Percentiles rank a stretch among this genome's conserved stretches.
Conservation (phyloP, 2,329 filamentous ascomycete genomes). For the Capronia americana region DNA sequence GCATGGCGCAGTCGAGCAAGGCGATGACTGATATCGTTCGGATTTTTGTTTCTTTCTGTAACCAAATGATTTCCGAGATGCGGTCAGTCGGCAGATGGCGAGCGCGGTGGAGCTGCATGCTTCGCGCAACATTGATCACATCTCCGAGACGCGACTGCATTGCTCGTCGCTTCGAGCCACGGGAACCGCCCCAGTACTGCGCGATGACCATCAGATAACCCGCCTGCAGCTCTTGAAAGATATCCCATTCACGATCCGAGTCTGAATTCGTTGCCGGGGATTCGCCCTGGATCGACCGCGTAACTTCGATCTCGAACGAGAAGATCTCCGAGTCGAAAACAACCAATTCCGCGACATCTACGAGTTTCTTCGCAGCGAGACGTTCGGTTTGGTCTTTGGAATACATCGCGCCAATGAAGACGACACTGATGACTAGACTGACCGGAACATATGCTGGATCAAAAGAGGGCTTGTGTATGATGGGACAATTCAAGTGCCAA, state of each 20-base stretch:
- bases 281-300: conserved; percentile 43
- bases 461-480: conserved; percentile 53
- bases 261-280: conserved; percentile 15
- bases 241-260: conserved; percentile 43
- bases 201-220: conserved; percentile 50
- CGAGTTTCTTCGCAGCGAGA: conserved; percentile 47
- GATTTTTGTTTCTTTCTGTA: conserved; percentile 53
- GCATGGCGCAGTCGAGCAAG: conserved; percentile 53
- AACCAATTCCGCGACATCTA: conserved; percentile 54
- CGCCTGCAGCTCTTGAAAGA: conserved; percentile 52
- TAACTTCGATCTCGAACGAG: conserved; percentile 50
- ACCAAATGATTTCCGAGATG: conserved; percentile 50
- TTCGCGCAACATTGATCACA: conserved; percentile 51
- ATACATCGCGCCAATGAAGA: conserved; percentile 56
- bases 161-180: conserved; percentile 47
- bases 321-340: conserved; percentile 53
- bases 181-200: conserved; percentile 54
- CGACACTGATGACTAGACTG: conserved; percentile 49
- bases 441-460: conserved; percentile 47
- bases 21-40: conserved; percentile 52
- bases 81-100: conserved; percentile 49
- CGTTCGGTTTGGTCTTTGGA: conserved; percentile 49
- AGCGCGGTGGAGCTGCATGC: conserved; percentile 47
- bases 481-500: conserved; percentile 54
- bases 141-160: conserved; percentile 54